These are phyloP conservation scores for Lactarius hatsudake DNA, from an alignment of 768 basidiomycete genomes.

Conservation along the genomic window DNA sequence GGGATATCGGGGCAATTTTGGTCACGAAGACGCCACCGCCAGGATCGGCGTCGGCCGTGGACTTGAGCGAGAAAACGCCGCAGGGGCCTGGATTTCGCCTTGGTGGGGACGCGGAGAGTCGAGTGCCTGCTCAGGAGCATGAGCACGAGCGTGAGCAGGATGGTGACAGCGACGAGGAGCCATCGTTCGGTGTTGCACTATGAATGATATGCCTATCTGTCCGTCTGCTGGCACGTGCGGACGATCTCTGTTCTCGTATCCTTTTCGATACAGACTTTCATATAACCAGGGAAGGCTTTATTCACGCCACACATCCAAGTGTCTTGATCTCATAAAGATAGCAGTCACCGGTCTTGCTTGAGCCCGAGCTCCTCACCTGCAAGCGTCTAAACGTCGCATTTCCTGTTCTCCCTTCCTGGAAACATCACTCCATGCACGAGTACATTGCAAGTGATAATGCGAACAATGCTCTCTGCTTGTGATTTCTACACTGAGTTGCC, in stretches of 20 bases:
- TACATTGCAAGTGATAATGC: background rate
- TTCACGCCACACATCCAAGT: background rate
- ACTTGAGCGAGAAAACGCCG: constrained; percentile 13
- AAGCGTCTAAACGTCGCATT: background rate
- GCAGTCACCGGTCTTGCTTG: background rate
- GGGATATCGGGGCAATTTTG: background rate
- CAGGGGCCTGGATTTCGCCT: background rate
- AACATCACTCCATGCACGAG: background rate
- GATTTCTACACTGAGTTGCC: background rate
- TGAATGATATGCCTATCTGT: constrained; percentile 1
- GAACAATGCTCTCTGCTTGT: background rate
- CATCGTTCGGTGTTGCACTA: constrained; percentile 23
- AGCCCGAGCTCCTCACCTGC: background rate
- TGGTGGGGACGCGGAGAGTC: background rate
- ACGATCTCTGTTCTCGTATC: background rate
- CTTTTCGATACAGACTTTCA: background rate
- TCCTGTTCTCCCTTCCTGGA: background rate
- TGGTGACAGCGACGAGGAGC: constrained; percentile 19
- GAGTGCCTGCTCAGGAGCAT: background rate
- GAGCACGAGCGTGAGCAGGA: background rate
- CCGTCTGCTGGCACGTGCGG: constrained; percentile 12
- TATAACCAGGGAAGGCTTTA: background rate
- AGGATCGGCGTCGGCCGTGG: background rate
- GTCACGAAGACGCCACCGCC: constrained; percentile 1
- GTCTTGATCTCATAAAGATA: background rate